phyloP scores from a whole-genome alignment of 352 stramenopile species.

The Phytophthora pseudosyringae region DNA sequence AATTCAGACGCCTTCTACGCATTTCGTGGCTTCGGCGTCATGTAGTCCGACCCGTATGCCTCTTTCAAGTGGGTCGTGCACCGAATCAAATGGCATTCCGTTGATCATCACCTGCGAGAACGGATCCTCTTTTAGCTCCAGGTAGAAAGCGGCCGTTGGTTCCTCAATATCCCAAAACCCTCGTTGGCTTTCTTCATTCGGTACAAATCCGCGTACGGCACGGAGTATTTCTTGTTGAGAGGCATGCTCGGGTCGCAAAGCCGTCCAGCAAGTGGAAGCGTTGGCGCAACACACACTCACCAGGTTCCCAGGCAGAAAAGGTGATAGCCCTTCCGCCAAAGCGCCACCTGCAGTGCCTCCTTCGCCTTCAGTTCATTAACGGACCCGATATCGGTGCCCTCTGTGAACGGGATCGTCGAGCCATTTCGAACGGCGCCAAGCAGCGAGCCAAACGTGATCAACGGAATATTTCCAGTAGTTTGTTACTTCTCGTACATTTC shows the following conservation, averaged over 20 bases:
- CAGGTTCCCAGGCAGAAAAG: conserved; percentile 50
- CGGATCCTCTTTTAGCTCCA: conserved; percentile 25
- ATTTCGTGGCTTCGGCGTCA: conserved; percentile 32
- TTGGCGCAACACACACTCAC: conserved; percentile 50
- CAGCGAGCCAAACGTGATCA: conserved; percentile 52
- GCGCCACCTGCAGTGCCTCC: conserved; percentile 16
- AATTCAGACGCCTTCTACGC: neutral
- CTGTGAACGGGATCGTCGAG: conserved; percentile 64
- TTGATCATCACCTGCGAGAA: conserved; percentile 41
- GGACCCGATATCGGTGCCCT: conserved; percentile 57
- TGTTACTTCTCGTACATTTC: conserved; percentile 56
- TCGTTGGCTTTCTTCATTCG: conserved; percentile 17
- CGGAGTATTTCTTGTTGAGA: conserved; percentile 15
- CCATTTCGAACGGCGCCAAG: conserved; percentile 51
- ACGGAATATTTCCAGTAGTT: conserved; percentile 29
- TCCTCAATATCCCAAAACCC: conserved; percentile 33
- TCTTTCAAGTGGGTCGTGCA: conserved; percentile 36
- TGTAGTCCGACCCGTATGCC: conserved; percentile 44
- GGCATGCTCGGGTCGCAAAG: conserved; percentile 42
- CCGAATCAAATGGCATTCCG: conserved; percentile 39
- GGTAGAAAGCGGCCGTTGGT: conserved; percentile 23
- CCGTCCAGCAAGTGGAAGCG: conserved; percentile 41
- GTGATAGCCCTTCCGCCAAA: conserved; percentile 57
- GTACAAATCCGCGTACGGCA: conserved; percentile 55
- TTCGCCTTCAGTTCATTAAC: conserved; percentile 20